Evolutionary conservation across 2,329 filamentous ascomycete genomes (phyloP).

Genomic region (Colletotrichum melonis): DNA sequence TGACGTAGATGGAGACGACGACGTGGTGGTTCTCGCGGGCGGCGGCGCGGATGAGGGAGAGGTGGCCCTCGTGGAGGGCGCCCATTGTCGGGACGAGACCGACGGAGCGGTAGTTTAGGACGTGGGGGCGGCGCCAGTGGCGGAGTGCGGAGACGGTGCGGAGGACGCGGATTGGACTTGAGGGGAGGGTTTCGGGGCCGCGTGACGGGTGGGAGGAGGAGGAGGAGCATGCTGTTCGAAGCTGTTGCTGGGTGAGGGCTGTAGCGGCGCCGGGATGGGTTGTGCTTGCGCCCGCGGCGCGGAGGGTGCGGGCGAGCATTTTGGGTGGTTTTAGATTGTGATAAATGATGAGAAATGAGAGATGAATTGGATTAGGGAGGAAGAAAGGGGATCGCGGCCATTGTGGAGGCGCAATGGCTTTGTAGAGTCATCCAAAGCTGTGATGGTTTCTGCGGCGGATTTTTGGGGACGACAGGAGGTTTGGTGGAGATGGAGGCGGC

Average conservation of each 20-base stretch:
- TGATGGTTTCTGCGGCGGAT: conserved; percentile 62
- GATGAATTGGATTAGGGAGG: conserved; percentile 20
- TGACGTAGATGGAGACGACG: conserved; percentile 93
- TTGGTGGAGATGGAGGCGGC: conserved; percentile 11
- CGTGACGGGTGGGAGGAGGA: conserved; percentile 37
- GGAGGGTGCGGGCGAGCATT: conserved; percentile 35
- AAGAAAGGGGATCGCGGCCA: conserved; percentile 40
- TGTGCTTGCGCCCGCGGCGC: conserved; percentile 28
- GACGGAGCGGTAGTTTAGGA: conserved; percentile 76
- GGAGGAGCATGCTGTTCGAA: conserved; percentile 39
- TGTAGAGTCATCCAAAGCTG: conserved; percentile 42
- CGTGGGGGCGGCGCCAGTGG: conserved; percentile 73
- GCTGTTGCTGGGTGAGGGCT: conserved; percentile 12
- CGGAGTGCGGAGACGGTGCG: conserved; percentile 80
- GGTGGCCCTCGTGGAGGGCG: conserved; percentile 91
- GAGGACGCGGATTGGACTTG: conserved; percentile 75
- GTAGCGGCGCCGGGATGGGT: not conserved
- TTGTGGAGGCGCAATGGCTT: conserved; percentile 46
- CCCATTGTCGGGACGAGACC: conserved; percentile 98
- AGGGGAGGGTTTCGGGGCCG: conserved; percentile 60
- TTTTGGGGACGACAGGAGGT: conserved; percentile 50
- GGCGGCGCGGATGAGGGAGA: conserved; percentile 86
- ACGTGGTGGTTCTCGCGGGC: conserved; percentile 87
- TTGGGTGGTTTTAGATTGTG: not conserved
- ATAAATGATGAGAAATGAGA: not conserved